Percentiles rank a stretch among this genome's conserved stretches.
Evolutionary conservation across 805 yeast species (phyloP).

Genomic region (Yamadazyma takamatsuzukensis): DNA sequence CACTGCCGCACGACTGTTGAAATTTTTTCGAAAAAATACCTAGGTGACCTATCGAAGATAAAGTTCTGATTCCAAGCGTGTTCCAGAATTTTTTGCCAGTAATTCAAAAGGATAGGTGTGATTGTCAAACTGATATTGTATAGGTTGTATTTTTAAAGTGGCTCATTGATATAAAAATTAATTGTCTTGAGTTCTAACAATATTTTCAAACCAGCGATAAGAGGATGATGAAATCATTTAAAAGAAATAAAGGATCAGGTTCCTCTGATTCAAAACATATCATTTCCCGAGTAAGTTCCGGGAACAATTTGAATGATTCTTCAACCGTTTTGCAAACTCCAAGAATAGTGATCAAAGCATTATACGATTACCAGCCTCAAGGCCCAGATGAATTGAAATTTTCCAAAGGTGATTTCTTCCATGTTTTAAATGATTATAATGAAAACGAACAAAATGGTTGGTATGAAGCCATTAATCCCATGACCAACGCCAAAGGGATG

Average conservation of each 20-base stretch:
- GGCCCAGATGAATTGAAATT: constrained; percentile 80
- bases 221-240: constrained; percentile 39
- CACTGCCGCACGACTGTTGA: too few species aligned
- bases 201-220: not conserved
- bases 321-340: constrained; percentile 48
- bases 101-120: too few species aligned
- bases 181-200: too few species aligned
- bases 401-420: constrained; percentile 81
- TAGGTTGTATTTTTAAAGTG: too few species aligned
- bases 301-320: constrained; percentile 12
- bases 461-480: constrained; percentile 88
- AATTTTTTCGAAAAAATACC: too few species aligned
- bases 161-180: too few species aligned
- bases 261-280: constrained; percentile 26
- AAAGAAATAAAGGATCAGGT: constrained; percentile 36
- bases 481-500: constrained; percentile 71
- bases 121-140: too few species aligned
- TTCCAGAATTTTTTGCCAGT: too few species aligned
- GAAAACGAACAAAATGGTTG: constrained; percentile 47
- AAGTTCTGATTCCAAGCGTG: too few species aligned
- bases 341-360: constrained; percentile 78
- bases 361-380: constrained; percentile 72
- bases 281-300: constrained; percentile 27
- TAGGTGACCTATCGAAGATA: too few species aligned
- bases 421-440: constrained; percentile 45